Conservation (phyloP, 2,329 filamentous ascomycete species). For the Diaporthe australafricana region DNA sequence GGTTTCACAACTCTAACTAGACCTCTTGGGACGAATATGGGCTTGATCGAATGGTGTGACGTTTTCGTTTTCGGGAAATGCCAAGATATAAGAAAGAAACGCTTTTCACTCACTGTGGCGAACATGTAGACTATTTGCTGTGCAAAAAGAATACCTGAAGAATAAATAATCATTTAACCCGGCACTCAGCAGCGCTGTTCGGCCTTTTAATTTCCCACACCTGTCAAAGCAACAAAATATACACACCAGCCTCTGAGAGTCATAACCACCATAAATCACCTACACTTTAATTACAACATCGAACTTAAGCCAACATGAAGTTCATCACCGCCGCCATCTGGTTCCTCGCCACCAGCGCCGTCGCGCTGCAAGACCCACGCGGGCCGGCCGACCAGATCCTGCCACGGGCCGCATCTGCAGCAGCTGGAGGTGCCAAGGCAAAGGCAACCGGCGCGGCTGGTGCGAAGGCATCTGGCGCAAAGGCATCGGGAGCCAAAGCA, state of each 20-base stretch:
- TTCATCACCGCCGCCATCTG: constrained; percentile 21
- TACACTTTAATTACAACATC: background rate
- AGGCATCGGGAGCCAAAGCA: background rate
- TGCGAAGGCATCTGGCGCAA: constrained; percentile 4
- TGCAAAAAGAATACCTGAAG: background rate
- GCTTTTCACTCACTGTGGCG: background rate
- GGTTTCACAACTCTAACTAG: constrained; percentile 1
- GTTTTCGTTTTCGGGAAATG: constrained; percentile 16
- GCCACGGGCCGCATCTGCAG: background rate
- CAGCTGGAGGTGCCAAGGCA: background rate
- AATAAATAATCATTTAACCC: constrained; percentile 1
- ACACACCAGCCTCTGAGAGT: no score
- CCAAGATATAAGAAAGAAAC: constrained; percentile 15
- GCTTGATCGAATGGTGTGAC: constrained; percentile 5
- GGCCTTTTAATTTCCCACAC: no score
- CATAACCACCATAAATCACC: background rate
- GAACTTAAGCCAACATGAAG: background rate
- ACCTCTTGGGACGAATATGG: constrained; percentile 16
- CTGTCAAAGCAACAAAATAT: background rate
- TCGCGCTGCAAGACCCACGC: constrained; percentile 12
- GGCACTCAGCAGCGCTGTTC: background rate
- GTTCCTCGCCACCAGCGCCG: constrained; percentile 17
- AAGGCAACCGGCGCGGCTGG: background rate
- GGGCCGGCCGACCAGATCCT: background rate
- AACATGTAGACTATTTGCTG: background rate